These are phyloP conservation scores for Podila epigama DNA, from an alignment of 192 early-diverging fungal genomes.

Conservation along the genomic window DNA sequence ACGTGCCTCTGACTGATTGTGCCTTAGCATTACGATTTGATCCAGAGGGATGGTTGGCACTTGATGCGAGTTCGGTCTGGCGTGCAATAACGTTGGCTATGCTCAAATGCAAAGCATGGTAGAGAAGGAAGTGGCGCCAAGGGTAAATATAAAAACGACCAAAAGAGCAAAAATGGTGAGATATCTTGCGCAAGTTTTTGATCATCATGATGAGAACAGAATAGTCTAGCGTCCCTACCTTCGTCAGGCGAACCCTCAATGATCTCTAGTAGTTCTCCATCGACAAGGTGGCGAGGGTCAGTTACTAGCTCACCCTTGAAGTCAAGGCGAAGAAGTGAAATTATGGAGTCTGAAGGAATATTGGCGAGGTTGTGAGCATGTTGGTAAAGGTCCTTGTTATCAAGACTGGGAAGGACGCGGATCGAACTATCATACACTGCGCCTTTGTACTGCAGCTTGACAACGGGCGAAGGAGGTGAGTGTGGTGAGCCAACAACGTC, in stretches of 20 bases:
- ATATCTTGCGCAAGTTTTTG: too few species aligned
- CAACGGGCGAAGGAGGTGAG: conserved; percentile 14
- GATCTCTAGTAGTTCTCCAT: conserved; percentile 39
- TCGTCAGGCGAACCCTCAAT: conserved; percentile 29
- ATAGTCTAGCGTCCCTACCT: conserved; percentile 3
- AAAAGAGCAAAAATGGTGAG: too few species aligned
- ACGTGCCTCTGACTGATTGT: conserved; percentile 38
- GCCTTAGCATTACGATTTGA: conserved; percentile 17
- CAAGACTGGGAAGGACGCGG: conserved; percentile 16
- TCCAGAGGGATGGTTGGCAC: background rate
- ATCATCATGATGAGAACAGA: too few species aligned
- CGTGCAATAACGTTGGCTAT: conserved; percentile 32
- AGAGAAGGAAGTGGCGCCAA: background rate
- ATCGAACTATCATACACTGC: conserved; percentile 47
- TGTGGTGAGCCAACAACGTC: conserved; percentile 14
- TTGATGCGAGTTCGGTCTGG: conserved; percentile 19
- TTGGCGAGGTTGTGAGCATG: conserved; percentile 26
- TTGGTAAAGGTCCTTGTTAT: conserved; percentile 14
- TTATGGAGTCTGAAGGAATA: background rate
- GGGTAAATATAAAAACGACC: background rate
- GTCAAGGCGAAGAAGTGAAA: conserved; percentile 34
- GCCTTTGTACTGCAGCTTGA: conserved; percentile 44
- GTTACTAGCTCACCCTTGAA: conserved; percentile 24
- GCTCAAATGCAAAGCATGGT: background rate
- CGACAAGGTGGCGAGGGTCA: conserved; percentile 6